A percentile compares a stretch with the other conserved stretches of the same genome.
These are phyloP conservation scores for Phytophthora vignae DNA, from an alignment of 352 stramenopile species.

Conservation along the genomic window DNA sequence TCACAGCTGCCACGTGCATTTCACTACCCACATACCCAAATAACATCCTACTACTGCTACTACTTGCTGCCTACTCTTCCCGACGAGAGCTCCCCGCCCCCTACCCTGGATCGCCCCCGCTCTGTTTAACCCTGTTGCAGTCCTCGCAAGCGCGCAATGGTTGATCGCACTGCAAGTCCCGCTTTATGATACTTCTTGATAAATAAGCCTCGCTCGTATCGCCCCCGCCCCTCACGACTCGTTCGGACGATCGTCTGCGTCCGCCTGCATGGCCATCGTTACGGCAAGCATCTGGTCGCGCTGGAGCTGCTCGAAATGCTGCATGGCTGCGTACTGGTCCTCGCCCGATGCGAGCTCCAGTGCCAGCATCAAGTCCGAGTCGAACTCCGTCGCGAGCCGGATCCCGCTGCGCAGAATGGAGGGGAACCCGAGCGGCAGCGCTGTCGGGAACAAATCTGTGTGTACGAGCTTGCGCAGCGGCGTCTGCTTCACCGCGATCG, in stretches of 20 bases:
- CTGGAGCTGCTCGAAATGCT: slow-evolving; percentile 65
- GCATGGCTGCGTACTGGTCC: slow-evolving; percentile 74
- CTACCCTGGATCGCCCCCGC: slow-evolving; percentile 8
- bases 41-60: slow-evolving; percentile 18
- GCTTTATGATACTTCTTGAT: slow-evolving; percentile 47
- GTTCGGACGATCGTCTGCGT: slow-evolving; percentile 55
- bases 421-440: slow-evolving; percentile 55
- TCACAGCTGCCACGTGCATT: neutral
- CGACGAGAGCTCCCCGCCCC: slow-evolving; percentile 20
- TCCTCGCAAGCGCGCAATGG: neutral
- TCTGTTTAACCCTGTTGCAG: slow-evolving; percentile 4
- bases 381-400: slow-evolving; percentile 53
- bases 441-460: slow-evolving; percentile 59
- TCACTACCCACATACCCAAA: neutral
- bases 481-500: slow-evolving; percentile 53
- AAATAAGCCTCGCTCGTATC: slow-evolving; percentile 46
- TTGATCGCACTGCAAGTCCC: slow-evolving; percentile 3
- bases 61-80: slow-evolving; percentile 25
- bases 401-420: slow-evolving; percentile 52
- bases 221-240: slow-evolving; percentile 40
- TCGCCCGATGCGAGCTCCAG: slow-evolving; percentile 69
- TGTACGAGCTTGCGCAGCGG: slow-evolving; percentile 66
- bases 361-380: slow-evolving; percentile 68
- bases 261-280: slow-evolving; percentile 62
- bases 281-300: slow-evolving; percentile 60